A percentile compares a stretch with the other conserved stretches of the same genome.
phyloP scores from a whole-genome alignment of 192 early-diverging fungal genomes.

The Podochytrium sp. region DNA sequence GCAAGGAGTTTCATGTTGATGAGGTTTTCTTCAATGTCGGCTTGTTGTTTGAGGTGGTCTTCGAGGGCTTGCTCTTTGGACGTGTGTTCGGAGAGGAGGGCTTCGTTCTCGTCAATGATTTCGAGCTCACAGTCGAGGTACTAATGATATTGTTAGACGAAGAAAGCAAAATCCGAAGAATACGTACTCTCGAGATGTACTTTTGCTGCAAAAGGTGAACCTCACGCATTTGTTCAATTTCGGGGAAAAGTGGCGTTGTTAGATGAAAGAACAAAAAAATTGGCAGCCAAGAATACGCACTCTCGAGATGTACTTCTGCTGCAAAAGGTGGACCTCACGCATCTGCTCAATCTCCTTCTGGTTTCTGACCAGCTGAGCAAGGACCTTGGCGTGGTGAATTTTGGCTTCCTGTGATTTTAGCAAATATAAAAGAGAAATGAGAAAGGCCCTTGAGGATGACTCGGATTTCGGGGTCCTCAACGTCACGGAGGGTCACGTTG shows the following conservation, averaged over 20 bases:
- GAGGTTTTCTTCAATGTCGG: conserved; percentile 22
- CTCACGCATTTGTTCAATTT: conserved; percentile 38
- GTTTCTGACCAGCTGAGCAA: conserved; percentile 26
- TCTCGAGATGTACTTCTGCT: conserved; percentile 27
- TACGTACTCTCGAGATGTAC: conserved; percentile 28
- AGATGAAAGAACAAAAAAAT: not conserved
- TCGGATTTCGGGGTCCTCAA: conserved; percentile 36
- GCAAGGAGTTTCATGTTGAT: conserved; percentile 26
- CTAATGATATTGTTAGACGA: not conserved
- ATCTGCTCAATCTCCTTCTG: conserved; percentile 38
- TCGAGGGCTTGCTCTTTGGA: conserved; percentile 33
- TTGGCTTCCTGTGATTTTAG: conserved; percentile 13
- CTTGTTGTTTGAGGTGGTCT: conserved; percentile 27
- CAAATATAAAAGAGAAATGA: not conserved
- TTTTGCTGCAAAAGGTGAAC: conserved; percentile 28
- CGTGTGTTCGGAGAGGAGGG: conserved; percentile 32
- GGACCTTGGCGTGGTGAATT: conserved; percentile 28
- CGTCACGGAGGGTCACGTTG: conserved; percentile 27
- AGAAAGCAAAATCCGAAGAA: not conserved
- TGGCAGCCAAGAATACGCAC: not conserved
- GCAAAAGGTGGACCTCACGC: conserved; percentile 32
- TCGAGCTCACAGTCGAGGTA: conserved; percentile 33
- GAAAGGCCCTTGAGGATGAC: conserved; percentile 23
- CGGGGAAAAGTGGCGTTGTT: not conserved
- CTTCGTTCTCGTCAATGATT: conserved; percentile 34